These are phyloP conservation scores for Scleroderma bovista DNA, from an alignment of 768 basidiomycete genomes.

Conservation along the genomic window DNA sequence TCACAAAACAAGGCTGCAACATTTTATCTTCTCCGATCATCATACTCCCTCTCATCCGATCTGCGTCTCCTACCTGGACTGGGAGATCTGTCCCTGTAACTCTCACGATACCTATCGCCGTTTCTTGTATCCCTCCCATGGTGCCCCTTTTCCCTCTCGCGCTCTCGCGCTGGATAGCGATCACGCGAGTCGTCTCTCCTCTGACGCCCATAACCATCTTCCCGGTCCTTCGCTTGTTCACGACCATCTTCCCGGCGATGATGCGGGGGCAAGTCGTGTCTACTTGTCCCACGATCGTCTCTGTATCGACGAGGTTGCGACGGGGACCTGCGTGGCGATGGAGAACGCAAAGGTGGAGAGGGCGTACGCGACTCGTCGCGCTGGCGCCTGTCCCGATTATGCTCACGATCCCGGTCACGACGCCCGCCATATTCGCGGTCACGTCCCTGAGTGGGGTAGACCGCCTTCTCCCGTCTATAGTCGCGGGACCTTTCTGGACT, in stretches of 20 bases:
- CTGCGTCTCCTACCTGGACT: constrained; percentile 19
- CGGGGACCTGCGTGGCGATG: constrained; percentile 24
- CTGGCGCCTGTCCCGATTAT: constrained; percentile 19
- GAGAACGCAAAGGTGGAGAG: constrained; percentile 15
- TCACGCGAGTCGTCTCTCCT: constrained; percentile 22
- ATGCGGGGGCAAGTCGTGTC: constrained; percentile 1
- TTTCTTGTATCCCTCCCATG: constrained; percentile 14
- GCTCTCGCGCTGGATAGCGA: constrained; percentile 8
- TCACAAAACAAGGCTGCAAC: no score
- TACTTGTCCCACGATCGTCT: constrained; percentile 16
- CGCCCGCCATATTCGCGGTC: no score
- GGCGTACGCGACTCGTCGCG: constrained; percentile 31
- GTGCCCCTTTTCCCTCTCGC: constrained; percentile 6
- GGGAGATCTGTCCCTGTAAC: constrained; percentile 16
- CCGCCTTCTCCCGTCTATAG: no score
- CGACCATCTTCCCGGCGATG: not conserved
- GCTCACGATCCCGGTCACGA: no score
- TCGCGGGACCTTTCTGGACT: no score
- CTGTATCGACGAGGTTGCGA: constrained; percentile 24
- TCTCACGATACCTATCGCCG: constrained; percentile 17
- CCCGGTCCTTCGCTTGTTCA: constrained; percentile 5
- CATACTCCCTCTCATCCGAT: constrained; percentile 20
- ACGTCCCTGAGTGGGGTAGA: no score
- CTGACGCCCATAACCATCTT: constrained; percentile 17
- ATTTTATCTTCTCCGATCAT: constrained; percentile 17